Evolutionary conservation across 1,139 yeast species (phyloP), one percentile per base, ranked within the genome.

Genomic region (Geotrichum australiense): DNA sequence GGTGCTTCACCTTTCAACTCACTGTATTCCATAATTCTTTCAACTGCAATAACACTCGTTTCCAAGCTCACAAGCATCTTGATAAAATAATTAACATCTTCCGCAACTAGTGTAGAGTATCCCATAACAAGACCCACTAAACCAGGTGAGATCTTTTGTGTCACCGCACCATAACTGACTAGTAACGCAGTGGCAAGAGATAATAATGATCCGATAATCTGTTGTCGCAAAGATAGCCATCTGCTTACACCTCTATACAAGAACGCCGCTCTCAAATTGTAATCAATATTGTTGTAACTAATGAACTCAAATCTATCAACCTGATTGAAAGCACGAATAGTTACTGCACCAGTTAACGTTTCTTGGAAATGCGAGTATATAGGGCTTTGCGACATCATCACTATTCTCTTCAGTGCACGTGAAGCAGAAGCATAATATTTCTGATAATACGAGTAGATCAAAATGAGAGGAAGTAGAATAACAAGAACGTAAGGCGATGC

Each of bases 301-400:
- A 76, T 65, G 43, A 64, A 70, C 34, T 64, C 65, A 56, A 80
- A 80, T 48, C 85, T 68, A 4, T 62, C 66, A 21, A 61, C 56
- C 47, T 78, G 82, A 20, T 47, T 59, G 41, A 59, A 63, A 0
- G 86, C 79, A 50, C 82, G 75, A 42, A 85, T 79, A 0, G 89
- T 79, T 10, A 71, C 68, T 69, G 78, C 69, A 27, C 96, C 96
- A 49, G 72, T 73, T 52, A 86, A 65, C 7, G 80, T 69, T 58
- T 86, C 96, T 54, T 80, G 83, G 59, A 85, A 80, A 53, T 82
- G 86, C 47, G 84, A 76, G 65, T 78, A 82, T 24, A 85, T 89
- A 42, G 78, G 75, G 1, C 94, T 84, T 58, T 94, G 70, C 52
- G 82, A 70, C 14, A 75, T 63, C n/a, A 94, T 84, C 54, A 83